phyloP scores from a whole-genome alignment of 768 basidiomycete genomes.

The Boletus reticulatus region DNA sequence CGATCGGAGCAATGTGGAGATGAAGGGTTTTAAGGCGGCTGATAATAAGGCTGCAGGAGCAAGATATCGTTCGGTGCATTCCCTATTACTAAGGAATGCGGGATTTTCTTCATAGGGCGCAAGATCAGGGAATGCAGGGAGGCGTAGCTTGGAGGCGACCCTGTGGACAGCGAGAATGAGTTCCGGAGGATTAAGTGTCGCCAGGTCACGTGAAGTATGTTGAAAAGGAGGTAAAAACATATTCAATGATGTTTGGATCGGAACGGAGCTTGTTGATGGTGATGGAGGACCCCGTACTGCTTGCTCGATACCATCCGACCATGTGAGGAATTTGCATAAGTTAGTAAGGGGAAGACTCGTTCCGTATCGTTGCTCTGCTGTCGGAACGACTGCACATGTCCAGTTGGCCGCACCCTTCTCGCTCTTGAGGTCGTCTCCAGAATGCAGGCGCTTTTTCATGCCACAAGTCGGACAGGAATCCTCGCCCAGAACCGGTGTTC shows the following conservation, averaged over 20 bases:
- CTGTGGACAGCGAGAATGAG: conserved; percentile 29
- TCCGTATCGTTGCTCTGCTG: conserved; percentile 18
- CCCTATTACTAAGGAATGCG: conserved; percentile 12
- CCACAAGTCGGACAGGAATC: conserved; percentile 28
- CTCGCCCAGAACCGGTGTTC: conserved; percentile 18
- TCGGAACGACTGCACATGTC: conserved; percentile 26
- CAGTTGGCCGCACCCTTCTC: conserved; percentile 18
- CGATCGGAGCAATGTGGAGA: conserved; percentile 33
- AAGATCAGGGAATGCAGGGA: conserved; percentile 21
- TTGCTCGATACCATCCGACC: conserved; percentile 18
- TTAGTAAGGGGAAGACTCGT: conserved; percentile 18
- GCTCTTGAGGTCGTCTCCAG: conserved; percentile 20
- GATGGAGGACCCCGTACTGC: conserved; percentile 7
- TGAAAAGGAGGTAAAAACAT: conserved; percentile 11
- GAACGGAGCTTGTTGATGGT: background rate
- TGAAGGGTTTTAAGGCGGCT: conserved; percentile 30
- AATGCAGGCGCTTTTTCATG: conserved; percentile 29
- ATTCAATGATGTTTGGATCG: conserved; percentile 1
- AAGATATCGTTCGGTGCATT: conserved; percentile 24
- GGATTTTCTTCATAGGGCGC: conserved; percentile 4
- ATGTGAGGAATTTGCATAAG: conserved; percentile 13
- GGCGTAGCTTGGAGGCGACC: conserved; percentile 14
- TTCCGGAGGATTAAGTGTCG: conserved; percentile 23
- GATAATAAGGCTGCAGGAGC: conserved; percentile 39
- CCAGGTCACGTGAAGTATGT: conserved; percentile 22